A percentile compares a stretch with the other conserved stretches of the same genome.
Conservation (phyloP, 441 rosid species). For the Euphorbia corollata region DNA sequence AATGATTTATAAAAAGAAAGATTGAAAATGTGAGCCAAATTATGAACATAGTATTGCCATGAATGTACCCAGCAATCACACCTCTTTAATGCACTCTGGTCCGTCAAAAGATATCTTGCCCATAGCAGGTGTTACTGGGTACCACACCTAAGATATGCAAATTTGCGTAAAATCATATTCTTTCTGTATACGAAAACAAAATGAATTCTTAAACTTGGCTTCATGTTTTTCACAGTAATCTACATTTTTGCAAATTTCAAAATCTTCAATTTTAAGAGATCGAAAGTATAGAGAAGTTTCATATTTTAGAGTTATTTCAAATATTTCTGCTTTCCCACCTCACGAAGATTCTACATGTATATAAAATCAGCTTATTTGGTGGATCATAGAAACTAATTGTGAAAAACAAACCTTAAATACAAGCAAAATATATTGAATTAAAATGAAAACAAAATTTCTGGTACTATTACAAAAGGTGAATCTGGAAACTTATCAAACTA, state of each 20-base stretch:
- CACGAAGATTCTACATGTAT: too few species aligned
- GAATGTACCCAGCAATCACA: slow-evolving; percentile 13
- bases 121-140: slow-evolving; percentile 72
- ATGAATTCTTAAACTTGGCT: neutral
- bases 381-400: neutral
- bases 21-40: too few species aligned
- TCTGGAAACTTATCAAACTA: neutral
- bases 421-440: too few species aligned
- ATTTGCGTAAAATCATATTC: slow-evolving; percentile 1
- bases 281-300: neutral
- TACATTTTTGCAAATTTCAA: neutral
- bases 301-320: neutral
- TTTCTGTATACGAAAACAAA: neutral
- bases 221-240: neutral
- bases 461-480: neutral
- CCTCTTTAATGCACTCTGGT: slow-evolving; percentile 78
- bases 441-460: neutral
- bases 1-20: too few species aligned
- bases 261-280: too few species aligned
- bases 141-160: slow-evolving; percentile 50
- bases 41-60: too few species aligned
- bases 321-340: too few species aligned
- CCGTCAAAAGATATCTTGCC: slow-evolving; percentile 68
- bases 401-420: too few species aligned
- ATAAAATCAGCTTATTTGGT: too few species aligned